Base-by-base conservation (phyloP, 257 asterid genomes). In the Solanum microdontum region DNA sequence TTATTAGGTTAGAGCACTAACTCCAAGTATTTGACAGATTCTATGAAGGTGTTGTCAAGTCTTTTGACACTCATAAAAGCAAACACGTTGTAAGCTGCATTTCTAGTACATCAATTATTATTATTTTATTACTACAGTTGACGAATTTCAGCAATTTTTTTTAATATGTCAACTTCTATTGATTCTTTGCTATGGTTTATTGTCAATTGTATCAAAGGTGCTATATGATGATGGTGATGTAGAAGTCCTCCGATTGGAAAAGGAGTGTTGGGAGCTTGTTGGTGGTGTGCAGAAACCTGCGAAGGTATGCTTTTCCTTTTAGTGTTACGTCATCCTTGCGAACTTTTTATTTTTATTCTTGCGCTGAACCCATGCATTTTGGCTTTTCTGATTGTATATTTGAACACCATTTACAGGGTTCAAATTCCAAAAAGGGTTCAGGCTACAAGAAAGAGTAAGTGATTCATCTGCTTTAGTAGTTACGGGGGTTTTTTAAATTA, bases 11-110 rank as follows among this genome's bases (percentile, higher is more conserved):
- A 48, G 66, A 28, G 24, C 62, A 45, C 85, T 82, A 30, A 82
- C 85, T 82, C 85, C 28, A 82, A 82, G 85, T 82, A 82, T 9
- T 48, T 82, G 85, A 32, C 88, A 97, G 99, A 93, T 97, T 92
- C 88, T 97, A 97, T 70, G 98, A 93, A 94, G 99, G 99, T 85
- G 92, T 88, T 48, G 92, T 97, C 79, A 96, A 95, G 94, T 95
- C 99, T 58, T 97, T 89, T 88, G 99, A 96, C 90, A 89, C 93
- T 10, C 93, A 95, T 87, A 95, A 97, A 89, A 92, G 90, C 91
- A 96, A 95, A 88, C 98, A 97, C 10, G 99, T 95, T 98, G 99
- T 97, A 92, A 89, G 94, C 89, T 88, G 72, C 87, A 84, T 30
- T 85, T 92, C 84, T 24, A 64, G 51, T 43, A 86, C 88, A 64